These are phyloP conservation scores for Chlamydomonas asymmetrica DNA, from an alignment of 139 green algal genomes.

Conservation along the genomic window DNA sequence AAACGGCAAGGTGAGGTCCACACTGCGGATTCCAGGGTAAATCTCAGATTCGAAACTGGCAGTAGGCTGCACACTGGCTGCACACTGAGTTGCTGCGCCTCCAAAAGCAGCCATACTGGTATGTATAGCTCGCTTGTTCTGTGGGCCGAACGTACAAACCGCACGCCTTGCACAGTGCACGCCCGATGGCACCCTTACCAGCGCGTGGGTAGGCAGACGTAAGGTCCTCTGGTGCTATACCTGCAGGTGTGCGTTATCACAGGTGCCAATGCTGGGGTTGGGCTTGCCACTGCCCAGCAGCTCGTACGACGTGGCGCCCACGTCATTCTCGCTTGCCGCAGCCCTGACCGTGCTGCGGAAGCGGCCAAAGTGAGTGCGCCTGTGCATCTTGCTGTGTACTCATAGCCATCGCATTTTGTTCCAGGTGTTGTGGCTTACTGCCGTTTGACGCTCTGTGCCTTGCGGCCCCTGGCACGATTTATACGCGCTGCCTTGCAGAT, in stretches of 20 bases:
- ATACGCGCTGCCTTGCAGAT: not conserved
- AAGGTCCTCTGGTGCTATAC: not conserved
- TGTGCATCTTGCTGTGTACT: not conserved
- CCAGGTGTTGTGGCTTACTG: not conserved
- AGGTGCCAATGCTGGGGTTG: constrained; percentile 60
- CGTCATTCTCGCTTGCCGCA: constrained; percentile 55
- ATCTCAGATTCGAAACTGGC: too few species aligned
- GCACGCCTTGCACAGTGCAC: not conserved
- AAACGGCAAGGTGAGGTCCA: constrained; percentile 1
- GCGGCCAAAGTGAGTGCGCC: constrained; percentile 19
- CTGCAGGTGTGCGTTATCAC: constrained; percentile 56
- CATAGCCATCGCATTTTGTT: not conserved
- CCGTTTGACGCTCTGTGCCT: not conserved
- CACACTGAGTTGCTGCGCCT: not conserved
- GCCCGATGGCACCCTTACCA: not conserved
- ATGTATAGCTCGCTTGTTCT: too few species aligned
- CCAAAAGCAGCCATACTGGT: too few species aligned
- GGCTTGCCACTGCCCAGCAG: constrained; percentile 44
- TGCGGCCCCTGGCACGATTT: not conserved
- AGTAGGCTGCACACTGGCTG: not conserved
- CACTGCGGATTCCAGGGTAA: not conserved
- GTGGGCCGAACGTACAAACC: not conserved
- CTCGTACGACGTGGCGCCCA: constrained; percentile 45
- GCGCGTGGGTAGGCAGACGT: not conserved
- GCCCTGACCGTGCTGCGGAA: constrained; percentile 10